phyloP scores from a whole-genome alignment of 768 basidiomycete species.

The Suillus placidus region DNA sequence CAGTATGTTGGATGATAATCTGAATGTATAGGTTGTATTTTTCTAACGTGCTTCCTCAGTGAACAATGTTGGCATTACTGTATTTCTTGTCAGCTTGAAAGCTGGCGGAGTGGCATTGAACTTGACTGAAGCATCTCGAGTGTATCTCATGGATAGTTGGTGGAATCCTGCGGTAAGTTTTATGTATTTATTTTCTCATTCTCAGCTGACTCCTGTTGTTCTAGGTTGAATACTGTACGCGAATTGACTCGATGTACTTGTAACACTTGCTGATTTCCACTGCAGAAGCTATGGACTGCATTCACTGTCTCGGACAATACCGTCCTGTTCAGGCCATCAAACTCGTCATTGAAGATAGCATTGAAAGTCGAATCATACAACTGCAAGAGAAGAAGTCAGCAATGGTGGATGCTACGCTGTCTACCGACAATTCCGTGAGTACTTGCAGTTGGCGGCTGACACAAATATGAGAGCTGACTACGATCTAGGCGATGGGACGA shows the following conservation, averaged over 20 bases:
- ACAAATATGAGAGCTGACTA: constrained; percentile 19
- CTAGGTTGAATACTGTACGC: constrained; percentile 80
- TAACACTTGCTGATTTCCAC: constrained; percentile 1
- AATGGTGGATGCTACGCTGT: constrained; percentile 89
- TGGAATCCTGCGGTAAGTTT: constrained; percentile 91
- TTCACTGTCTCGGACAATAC: constrained; percentile 93
- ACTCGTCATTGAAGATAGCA: constrained; percentile 93
- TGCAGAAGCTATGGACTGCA: constrained; percentile 95
- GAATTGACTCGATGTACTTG: neutral
- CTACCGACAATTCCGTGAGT: constrained; percentile 76
- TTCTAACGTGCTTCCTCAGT: constrained; percentile 46
- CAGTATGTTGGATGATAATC: constrained; percentile 51
- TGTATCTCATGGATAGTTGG: constrained; percentile 98
- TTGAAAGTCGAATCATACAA: constrained; percentile 91
- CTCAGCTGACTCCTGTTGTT: neutral
- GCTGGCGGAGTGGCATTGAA: constrained; percentile 95
- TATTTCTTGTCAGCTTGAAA: constrained; percentile 96
- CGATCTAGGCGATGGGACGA: constrained; percentile 81
- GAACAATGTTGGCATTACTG: constrained; percentile 91
- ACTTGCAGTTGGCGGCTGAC: neutral
- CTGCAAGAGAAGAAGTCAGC: constrained; percentile 98
- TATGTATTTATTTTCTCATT: constrained; percentile 7
- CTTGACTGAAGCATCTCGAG: constrained; percentile 87
- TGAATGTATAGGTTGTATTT: neutral
- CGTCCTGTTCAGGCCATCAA: constrained; percentile 94